A percentile compares a stretch with the other conserved stretches of the same genome.
phyloP scores from a whole-genome alignment of 805 yeast species.

The Candida ortonii region DNA sequence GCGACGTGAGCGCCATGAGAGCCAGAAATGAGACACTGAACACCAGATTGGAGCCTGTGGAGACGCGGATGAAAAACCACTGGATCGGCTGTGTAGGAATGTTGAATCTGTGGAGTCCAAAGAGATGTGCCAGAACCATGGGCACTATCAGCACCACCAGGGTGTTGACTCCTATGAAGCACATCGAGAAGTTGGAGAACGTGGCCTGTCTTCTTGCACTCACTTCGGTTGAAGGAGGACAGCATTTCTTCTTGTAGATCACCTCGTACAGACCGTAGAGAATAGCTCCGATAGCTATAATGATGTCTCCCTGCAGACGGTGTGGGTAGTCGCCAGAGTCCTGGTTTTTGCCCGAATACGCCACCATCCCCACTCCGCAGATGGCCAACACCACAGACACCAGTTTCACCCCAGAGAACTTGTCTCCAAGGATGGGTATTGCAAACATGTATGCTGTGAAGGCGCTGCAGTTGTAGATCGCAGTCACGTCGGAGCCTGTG shows the following conservation, averaged over 20 bases:
- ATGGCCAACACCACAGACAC: constrained; percentile 70
- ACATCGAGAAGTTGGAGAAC: constrained; percentile 76
- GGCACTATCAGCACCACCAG: constrained; percentile 46
- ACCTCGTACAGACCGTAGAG: constrained; percentile 83
- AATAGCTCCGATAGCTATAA: constrained; percentile 72
- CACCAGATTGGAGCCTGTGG: constrained; percentile 59
- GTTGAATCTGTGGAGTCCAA: constrained; percentile 57
- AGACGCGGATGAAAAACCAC: constrained; percentile 47
- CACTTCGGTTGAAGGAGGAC: constrained; percentile 68
- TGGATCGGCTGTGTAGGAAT: constrained; percentile 41
- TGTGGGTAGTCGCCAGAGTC: constrained; percentile 44
- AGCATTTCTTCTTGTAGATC: constrained; percentile 67
- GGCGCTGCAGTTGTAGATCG: constrained; percentile 87
- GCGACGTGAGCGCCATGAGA: constrained; percentile 79
- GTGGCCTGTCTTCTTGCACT: constrained; percentile 68
- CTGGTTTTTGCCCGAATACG: constrained; percentile 52
- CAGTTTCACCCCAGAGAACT: constrained; percentile 59
- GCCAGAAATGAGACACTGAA: constrained; percentile 73
- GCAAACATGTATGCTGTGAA: constrained; percentile 86
- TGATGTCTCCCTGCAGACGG: constrained; percentile 63
- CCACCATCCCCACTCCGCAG: constrained; percentile 73
- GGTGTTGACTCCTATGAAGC: constrained; percentile 61
- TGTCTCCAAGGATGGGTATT: constrained; percentile 67
- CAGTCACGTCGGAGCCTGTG: constrained; percentile 83
- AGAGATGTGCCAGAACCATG: constrained; percentile 47